Conservation (phyloP, 2,329 filamentous ascomycete species). For the Catunica adiposa region DNA sequence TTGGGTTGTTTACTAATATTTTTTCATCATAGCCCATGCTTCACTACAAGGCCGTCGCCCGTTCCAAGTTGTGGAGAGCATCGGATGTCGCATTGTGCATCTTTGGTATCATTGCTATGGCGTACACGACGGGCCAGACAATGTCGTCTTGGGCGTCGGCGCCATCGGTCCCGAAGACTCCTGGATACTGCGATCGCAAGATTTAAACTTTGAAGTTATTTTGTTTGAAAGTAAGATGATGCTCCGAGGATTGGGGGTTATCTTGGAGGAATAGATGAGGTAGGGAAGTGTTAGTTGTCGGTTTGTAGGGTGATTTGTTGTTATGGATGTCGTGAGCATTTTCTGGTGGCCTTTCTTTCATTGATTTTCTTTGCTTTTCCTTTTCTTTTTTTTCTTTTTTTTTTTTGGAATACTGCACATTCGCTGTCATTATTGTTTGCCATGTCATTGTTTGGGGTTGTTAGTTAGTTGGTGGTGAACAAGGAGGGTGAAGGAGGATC, state of each 20-base stretch:
- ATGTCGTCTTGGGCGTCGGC: slow-evolving; percentile 69
- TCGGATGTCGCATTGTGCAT: slow-evolving; percentile 62
- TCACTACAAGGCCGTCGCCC: slow-evolving; percentile 68
- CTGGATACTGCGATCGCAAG: slow-evolving; percentile 38
- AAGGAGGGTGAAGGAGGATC: neutral
- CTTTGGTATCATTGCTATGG: slow-evolving; percentile 76
- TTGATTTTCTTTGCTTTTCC: too few species aligned
- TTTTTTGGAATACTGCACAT: slow-evolving; percentile 5
- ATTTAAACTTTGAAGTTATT: neutral
- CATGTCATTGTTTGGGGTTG: neutral
- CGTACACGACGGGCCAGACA: slow-evolving; percentile 78
- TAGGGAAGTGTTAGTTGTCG: too few species aligned
- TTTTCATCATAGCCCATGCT: slow-evolving; percentile 53
- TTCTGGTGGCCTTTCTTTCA: too few species aligned
- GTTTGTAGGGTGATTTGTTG: too few species aligned
- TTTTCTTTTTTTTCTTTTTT: slow-evolving; percentile 4
- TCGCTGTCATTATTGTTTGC: neutral
- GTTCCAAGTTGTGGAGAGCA: slow-evolving; percentile 46
- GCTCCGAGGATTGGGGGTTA: neutral
- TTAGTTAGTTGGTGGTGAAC: neutral
- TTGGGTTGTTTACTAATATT: slow-evolving; percentile 17
- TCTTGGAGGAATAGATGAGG: neutral
- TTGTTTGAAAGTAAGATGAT: neutral
- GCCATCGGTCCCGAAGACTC: slow-evolving; percentile 25
- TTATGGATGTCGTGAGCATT: too few species aligned